Conservation (phyloP, 306 rosid species). For the Quercus wislizeni region DNA sequence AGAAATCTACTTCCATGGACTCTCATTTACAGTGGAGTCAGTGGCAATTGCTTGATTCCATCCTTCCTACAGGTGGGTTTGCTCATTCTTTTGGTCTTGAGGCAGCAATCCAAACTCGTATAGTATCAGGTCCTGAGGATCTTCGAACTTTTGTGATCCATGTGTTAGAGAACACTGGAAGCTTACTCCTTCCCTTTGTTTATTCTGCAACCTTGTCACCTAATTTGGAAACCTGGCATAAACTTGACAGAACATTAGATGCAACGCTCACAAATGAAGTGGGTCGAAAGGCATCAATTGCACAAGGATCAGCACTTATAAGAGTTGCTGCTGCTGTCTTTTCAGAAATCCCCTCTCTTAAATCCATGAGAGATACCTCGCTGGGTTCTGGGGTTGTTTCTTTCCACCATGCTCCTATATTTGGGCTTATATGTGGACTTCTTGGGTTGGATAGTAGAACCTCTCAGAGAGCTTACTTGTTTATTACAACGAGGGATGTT, state of each 20-base stretch:
- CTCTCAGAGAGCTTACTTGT: slow-evolving; percentile 84
- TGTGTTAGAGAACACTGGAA: slow-evolving; percentile 71
- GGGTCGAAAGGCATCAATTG: slow-evolving; percentile 68
- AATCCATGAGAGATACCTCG: slow-evolving; percentile 55
- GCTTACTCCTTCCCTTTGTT: slow-evolving; percentile 85
- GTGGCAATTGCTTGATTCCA: slow-evolving; percentile 81
- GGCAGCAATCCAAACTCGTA: slow-evolving; percentile 71
- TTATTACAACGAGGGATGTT: slow-evolving; percentile 74
- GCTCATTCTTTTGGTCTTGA: slow-evolving; percentile 88
- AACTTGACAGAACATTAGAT: slow-evolving; percentile 59
- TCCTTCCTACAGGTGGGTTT: slow-evolving; percentile 90
- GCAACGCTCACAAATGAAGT: slow-evolving; percentile 77
- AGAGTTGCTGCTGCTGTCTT: slow-evolving; percentile 76
- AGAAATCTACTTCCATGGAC: slow-evolving; percentile 17
- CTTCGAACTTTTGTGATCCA: slow-evolving; percentile 65
- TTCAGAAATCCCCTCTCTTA: slow-evolving; percentile 61
- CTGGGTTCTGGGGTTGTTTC: slow-evolving; percentile 39
- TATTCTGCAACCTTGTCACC: slow-evolving; percentile 57
- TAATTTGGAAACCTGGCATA: slow-evolving; percentile 51
- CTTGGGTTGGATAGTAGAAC: slow-evolving; percentile 53
- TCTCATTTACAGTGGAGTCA: slow-evolving; percentile 58
- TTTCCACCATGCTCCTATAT: slow-evolving; percentile 82
- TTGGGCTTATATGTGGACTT: slow-evolving; percentile 69
- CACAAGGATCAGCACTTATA: slow-evolving; percentile 84
- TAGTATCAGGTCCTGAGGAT: slow-evolving; percentile 55